Evolutionary conservation across 176 grass and related monocot genomes (phyloP), one percentile per base, ranked within the genome.

Genomic region (Avena atlantica): DNA sequence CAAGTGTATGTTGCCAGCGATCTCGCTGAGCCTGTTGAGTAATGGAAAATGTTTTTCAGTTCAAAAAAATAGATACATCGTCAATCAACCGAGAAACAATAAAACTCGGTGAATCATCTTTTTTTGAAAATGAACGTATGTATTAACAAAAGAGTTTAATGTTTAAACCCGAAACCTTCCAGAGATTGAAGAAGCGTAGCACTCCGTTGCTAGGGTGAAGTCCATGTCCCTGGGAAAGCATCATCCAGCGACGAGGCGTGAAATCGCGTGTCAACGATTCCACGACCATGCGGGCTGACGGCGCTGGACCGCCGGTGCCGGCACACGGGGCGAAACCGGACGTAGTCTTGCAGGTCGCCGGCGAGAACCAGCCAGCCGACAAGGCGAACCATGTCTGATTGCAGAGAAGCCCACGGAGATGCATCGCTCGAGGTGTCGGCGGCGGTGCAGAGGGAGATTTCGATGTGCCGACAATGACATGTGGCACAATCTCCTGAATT

Each of bases 111-210:
- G 29, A 31, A 31, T 31, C 29, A 31, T 31, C 25, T 31, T 31
- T 31, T 31, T 31, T 31, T 31, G 29, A 31, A 31, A 31, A 31
- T 31, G 29, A 31, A 31, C 29, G 2, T 31, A 31, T 31, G 2
- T 31, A 31, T 31, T 31, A 31, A 31, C 2, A 31, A 31, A 31
- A 31, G 29, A 2, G 29, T 31, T 31, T 31, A 31, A 31, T 31
- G 29, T 31, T 31, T 31, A 31, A 2, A 31, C 2, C 29, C 29
- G 29, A 31, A 31, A 2, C 29, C 29, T 31, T 31, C 29, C 37
- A 71, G 69, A 72, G 69, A 12, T 45, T 72, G 69, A 72, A 72
- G 69, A 72, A 72, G 9, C 40, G 69, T 12, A 72, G 9, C 40
- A 21, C 36, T 9, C 36, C 17, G 1, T 44, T 20, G 34, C 3